Base-by-base conservation (phyloP, 1,139 yeast species). In the Hemisphaericaspora xylofermentans region DNA sequence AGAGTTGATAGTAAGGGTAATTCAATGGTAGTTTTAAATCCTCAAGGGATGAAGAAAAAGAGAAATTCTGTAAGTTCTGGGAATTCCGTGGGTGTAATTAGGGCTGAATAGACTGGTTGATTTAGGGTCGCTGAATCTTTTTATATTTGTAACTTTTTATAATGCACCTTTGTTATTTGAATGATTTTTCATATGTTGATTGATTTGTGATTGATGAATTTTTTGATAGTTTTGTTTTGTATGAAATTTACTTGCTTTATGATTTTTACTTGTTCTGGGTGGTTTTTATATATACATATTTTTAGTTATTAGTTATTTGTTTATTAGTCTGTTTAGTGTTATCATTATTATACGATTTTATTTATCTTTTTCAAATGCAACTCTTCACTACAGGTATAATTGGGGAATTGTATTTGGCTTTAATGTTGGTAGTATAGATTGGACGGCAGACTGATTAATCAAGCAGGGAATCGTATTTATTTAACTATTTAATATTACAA, bases 1-100 rank as follows among this genome's bases (percentile, higher is more conserved):
- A 68, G 68, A 36, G 36, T 63, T 37, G 65, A 68, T 47, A 49
- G 63, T 10, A 60, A 63, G 40, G 75, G 75, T 13, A 57, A 66
- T 15, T 64, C 70, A 4, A 58, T 63, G 36, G 61, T 68, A 17
- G 60, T 70, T 39, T 66, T 67, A 46, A 67, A 65, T 46, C 68
- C 72, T 4, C 62, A 56, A 41, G 50, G 57, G 29, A 58, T 58
- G 35, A 45, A 65, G 53, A 41, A 31, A 31, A 43, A 48, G n/a
- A 46, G 54, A 49, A 56, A 46, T 37, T 43, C 8, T 16, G 24
- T 18, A 10, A 18, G 7, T 29, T 13, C 7, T 33, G 12, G 10
- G 33, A n/a, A 15, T 14, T 29, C 18, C n/a, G 27, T 10, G 6
- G 27, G 27, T 6, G 27, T 25, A n/a, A 25, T 19, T 19, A 19